Evolutionary conservation across 2,329 filamentous ascomycete genomes (phyloP), one percentile per base, ranked within the genome.

Genomic region (Colletotrichum navitas): DNA sequence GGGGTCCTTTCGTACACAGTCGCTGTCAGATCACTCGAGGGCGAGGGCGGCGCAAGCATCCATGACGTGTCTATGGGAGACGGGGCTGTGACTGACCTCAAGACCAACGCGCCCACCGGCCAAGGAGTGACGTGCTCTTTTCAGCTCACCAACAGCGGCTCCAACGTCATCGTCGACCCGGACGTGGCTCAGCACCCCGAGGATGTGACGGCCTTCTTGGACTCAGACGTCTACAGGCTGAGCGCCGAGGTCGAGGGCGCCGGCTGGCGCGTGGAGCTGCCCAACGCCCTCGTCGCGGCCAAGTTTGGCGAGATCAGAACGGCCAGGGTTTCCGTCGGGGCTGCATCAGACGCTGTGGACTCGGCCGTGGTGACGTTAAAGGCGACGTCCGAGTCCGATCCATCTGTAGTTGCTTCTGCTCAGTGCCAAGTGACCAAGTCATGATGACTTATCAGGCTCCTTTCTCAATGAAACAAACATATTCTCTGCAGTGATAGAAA

Each of bases 1-100:
- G 85, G 85, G 5, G 79, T 87, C 0, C 75, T 88, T 10, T 83
- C 81, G 32, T 88, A 88, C 76, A 84, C 80, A 0, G 82, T 87
- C 1, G 86, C 82, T 14, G 84, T 83, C 2, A 80, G 83, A 12
- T 84, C 85, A 0, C 82, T 85, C 1, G 78, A 82, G 21, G 80
- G 80, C 7, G 79, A 74, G 7, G 80, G 80, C 5, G 73, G 74
- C 2, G 56, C 76, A 7, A 83, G 79, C 64, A 75, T 74, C 5
- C 76, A 77, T 55, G 82, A 81, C 49, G 78, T 85, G 21, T 76
- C 80, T 52, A 76, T 87, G 2, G 76, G 75, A 6, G 73, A 79
- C 2, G 84, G 84, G 16, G 76, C 72, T 4, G 77, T 81, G 10
- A 74, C 76, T 10, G 74, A 71, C 6, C 73, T 73, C 2, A 66